Base-by-base conservation (phyloP, 1,284 basidiomycete species). In the Rhodofomes roseus region DNA sequence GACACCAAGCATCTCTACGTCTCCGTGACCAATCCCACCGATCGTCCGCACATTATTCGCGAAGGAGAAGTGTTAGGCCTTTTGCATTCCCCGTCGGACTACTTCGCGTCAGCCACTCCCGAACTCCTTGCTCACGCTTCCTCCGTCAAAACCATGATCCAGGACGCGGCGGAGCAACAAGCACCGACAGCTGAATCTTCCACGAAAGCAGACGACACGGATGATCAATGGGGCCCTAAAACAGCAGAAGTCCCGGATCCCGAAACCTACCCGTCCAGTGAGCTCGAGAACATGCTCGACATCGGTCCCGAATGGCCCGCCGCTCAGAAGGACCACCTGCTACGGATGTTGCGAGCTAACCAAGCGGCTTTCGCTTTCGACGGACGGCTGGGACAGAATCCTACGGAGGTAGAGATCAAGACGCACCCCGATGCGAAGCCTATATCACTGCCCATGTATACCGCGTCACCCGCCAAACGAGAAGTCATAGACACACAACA, bases 341-440 rank as follows among this genome's bases (percentile, higher is more conserved):
- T 55, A 7, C 46, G 58, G 0, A 62, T 70, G n/a, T n/a, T n/a
- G n/a, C n/a, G n/a, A n/a, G n/a, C n/a, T n/a, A n/a, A n/a, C n/a
- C n/a, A n/a, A n/a, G 39, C n/a, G n/a, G 72, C 71, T 0, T 73
- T 73, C 60, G 66, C 66, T 0, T 61, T 73, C 12, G 68, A 71
- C 50, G 71, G 69, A 1, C 44, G 68, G 1, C 55, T 73, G 14
- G 71, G 73, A 0, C 41, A 68, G 2, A 41, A 67, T 55, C 16
- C 43, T 37, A 39, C 54, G 11, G 53, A 65, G 59, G 63, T 69
- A 18, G 16, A 61, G 34, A 60, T 71, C 54, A n/a, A n/a, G n/a
- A n/a, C n/a, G n/a, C n/a, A n/a, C n/a, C n/a, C n/a, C n/a, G n/a
- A n/a, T n/a, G n/a, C n/a, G n/a, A n/a, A n/a, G n/a, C n/a, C n/a